phyloP scores from a whole-genome alignment of 176 grass and related monocot genomes.

The Aegilops umbellulata region DNA sequence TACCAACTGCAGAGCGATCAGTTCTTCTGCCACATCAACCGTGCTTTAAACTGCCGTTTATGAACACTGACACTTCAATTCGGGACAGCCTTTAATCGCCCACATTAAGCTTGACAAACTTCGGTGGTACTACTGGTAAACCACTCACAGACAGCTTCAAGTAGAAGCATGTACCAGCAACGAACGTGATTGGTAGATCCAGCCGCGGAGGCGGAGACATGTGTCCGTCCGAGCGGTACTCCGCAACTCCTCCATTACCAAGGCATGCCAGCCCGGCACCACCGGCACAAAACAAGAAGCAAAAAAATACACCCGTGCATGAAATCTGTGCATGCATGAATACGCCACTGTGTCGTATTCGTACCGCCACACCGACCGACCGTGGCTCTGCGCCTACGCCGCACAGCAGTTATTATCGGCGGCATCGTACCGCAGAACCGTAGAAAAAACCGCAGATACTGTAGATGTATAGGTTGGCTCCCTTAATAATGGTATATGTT shows the following conservation, averaged over 20 bases:
- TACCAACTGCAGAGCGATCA: neutral
- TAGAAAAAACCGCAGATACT: neutral
- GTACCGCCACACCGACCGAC: no score
- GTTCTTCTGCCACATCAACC: neutral
- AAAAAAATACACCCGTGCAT: neutral
- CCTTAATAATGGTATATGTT: no score
- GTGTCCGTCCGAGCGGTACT: neutral
- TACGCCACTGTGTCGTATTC: no score
- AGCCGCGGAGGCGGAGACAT: neutral
- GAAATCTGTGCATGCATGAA: neutral
- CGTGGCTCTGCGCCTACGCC: no score
- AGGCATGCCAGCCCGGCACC: no score
- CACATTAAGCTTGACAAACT: constrained; percentile 22
- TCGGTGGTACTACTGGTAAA: neutral
- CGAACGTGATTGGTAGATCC: no score
- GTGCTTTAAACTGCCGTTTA: neutral
- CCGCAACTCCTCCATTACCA: neutral
- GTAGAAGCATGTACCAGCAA: neutral
- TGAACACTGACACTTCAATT: neutral
- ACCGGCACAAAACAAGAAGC: no score
- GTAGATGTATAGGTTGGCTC: no score
- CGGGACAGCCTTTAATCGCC: constrained; percentile 8
- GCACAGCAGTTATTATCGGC: neutral
- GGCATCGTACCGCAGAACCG: neutral
- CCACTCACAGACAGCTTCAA: constrained; percentile 18